A percentile compares a stretch with the other conserved stretches of the same genome.
Evolutionary conservation across 148 eudicot genomes (phyloP).

Genomic region (Vaccinium macrocarpon): DNA sequence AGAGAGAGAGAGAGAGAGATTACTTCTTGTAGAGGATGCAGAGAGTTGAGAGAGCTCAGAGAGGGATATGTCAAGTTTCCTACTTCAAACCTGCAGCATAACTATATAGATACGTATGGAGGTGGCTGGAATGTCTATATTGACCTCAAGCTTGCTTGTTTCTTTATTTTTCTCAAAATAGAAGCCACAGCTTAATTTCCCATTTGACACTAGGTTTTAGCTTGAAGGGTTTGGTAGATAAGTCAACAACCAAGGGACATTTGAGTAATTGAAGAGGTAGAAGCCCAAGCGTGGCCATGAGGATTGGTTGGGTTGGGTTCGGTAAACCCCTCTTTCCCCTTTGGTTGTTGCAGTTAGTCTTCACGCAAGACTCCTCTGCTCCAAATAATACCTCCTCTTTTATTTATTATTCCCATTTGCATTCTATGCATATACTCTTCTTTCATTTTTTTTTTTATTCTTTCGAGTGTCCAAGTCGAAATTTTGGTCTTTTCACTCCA

Average conservation of each 20-base stretch:
- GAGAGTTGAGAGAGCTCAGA: slow-evolving; percentile 15
- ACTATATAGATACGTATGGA: slow-evolving; percentile 22
- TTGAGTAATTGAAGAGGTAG: neutral
- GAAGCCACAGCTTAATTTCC: neutral
- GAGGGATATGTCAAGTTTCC: slow-evolving; percentile 25
- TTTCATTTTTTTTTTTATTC: neutral
- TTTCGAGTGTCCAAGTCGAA: no score
- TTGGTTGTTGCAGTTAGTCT: slow-evolving; percentile 21
- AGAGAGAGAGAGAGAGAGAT: slow-evolving; percentile 15
- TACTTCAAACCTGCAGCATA: slow-evolving; percentile 60
- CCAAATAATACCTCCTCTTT: slow-evolving; percentile 9
- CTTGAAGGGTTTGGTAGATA: neutral
- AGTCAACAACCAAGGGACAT: neutral
- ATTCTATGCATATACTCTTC: neutral
- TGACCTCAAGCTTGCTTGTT: neutral
- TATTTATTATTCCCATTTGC: no score
- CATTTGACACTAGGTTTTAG: neutral
- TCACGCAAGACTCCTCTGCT: slow-evolving; percentile 7
- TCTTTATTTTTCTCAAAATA: no score
- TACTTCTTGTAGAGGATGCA: neutral
- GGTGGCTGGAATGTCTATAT: neutral
- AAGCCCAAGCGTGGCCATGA: slow-evolving; percentile 21
- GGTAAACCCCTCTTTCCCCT: slow-evolving; percentile 41
- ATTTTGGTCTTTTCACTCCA: no score
- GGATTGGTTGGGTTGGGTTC: slow-evolving; percentile 59